A percentile compares a stretch with the other conserved stretches of the same genome.
phyloP scores from a whole-genome alignment of 495 filamentous ascomycete genomes.

The Venustampulla echinocandica region DNA sequence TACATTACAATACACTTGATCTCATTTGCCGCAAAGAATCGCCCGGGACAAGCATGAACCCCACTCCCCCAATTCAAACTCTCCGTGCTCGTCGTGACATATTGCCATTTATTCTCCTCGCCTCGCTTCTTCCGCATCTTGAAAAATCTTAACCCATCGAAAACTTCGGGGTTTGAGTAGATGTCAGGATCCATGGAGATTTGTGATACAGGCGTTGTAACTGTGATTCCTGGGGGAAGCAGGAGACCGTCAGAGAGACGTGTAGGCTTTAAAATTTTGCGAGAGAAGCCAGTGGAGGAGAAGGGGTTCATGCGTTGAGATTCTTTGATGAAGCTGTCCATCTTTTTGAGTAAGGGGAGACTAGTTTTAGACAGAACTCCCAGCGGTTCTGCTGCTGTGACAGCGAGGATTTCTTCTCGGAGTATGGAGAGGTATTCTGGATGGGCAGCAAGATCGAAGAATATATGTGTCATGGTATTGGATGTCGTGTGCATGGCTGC shows the following conservation, averaged over 20 bases:
- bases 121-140: constrained; percentile 32
- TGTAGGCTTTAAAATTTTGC: constrained; percentile 31
- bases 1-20: constrained; percentile 38
- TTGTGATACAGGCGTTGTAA: constrained; percentile 21
- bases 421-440: constrained; percentile 39
- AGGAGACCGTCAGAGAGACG: constrained; percentile 34
- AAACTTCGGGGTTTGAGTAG: constrained; percentile 27
- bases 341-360: constrained; percentile 33
- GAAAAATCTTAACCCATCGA: constrained; percentile 46
- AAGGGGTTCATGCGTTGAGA: constrained; percentile 31
- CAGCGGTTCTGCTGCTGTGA: neutral
- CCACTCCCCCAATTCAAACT: constrained; percentile 45
- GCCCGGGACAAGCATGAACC: constrained; percentile 44
- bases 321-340: constrained; percentile 48
- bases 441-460: constrained; percentile 37
- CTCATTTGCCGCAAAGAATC: constrained; percentile 45
- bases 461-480: neutral
- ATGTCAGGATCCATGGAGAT: constrained; percentile 14
- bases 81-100: constrained; percentile 33
- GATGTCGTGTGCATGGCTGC: neutral
- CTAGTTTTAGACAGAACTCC: constrained; percentile 8
- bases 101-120: constrained; percentile 31
- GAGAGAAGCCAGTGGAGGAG: constrained; percentile 22
- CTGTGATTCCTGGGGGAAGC: constrained; percentile 29
- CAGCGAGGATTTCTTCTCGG: constrained; percentile 38